A percentile compares a stretch with the other conserved stretches of the same genome.
Evolutionary conservation across 108 stramenopile genomes (phyloP).

Genomic region (Nitzschia sp.): DNA sequence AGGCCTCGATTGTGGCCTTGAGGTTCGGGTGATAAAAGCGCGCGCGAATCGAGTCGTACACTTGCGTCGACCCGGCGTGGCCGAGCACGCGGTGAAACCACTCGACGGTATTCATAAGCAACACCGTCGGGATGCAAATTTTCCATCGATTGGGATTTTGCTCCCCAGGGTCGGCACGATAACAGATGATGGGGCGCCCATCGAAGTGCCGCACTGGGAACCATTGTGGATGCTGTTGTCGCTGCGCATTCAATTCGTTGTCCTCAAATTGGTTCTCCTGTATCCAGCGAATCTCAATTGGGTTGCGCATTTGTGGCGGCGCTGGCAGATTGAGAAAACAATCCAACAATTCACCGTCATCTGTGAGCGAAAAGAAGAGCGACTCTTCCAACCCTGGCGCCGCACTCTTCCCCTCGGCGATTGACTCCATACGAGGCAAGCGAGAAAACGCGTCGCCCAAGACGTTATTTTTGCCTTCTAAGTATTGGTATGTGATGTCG

Average conservation of each 20-base stretch:
- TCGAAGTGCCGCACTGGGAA: neutral
- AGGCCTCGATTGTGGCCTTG: neutral
- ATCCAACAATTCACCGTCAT: conserved; percentile 2
- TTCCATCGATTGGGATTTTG: conserved; percentile 21
- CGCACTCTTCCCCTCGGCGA: neutral
- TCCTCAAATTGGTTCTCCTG: conserved; percentile 20
- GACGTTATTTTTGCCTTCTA: conserved; percentile 44
- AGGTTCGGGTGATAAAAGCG: conserved; percentile 13
- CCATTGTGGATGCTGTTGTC: neutral
- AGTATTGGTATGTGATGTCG: conserved; percentile 28
- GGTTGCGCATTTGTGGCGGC: conserved; percentile 1
- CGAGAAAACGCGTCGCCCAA: conserved; percentile 49
- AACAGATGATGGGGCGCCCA: conserved; percentile 11
- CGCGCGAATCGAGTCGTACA: conserved; percentile 15
- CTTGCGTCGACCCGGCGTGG: conserved; percentile 24
- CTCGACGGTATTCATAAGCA: conserved; percentile 13
- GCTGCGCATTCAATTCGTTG: conserved; percentile 8
- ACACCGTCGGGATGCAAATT: conserved; percentile 32
- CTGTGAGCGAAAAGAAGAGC: neutral
- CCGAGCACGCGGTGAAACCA: conserved; percentile 43
- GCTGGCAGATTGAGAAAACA: conserved; percentile 28
- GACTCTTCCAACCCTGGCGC: neutral
- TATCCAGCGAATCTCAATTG: conserved; percentile 8
- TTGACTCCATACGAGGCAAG: neutral
- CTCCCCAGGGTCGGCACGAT: neutral